Base-by-base conservation (phyloP, 495 filamentous ascomycete species). In the Aspergillus bridgeri region DNA sequence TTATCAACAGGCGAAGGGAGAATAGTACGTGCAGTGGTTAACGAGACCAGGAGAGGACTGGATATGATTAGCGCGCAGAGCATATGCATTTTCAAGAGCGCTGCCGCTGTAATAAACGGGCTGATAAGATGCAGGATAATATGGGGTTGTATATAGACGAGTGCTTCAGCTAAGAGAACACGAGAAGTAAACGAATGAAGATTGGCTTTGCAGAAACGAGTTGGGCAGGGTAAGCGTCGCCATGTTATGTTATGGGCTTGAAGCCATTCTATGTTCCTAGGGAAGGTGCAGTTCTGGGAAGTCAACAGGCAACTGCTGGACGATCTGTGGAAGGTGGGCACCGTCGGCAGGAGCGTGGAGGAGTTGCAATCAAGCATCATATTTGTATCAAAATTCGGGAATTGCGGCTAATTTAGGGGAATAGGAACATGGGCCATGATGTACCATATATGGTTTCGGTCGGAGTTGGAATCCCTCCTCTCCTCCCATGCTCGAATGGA, bases 11-110 rank as follows among this genome's bases (percentile, higher is more conserved):
- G 33, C 33, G 33, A 47, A 38, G 33, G 50, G 45, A 64, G 50
- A 49, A 60, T 59, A 25, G 55, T 65, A 24, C 56, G 51, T 8
- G 60, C 65, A 45, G 57, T 50, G 24, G 53, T 4, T 3, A 38
- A 15, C 11, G 33, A 9, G 11, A 15, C 33, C 33, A 38, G 33
- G 33, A 15, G 2, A 13, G 33, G 33, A 38, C 33, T 38, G 33
- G 13, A 38, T 38, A 38, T 13, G 33, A 38, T 15, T 13, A 38
- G 33, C 3, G 33, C 11, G 11, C 11, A 38, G 17, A 13, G 33
- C 9, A 38, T 2, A 38, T 13, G 5, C 33, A 38, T 38, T 15
- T 13, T 38, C 4, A 11, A 38, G 33, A 38, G 11, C 6, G 5
- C 33, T 11, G 9, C 33, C 33, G 33, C 33, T 33, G 7, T 33